phyloP scores from a whole-genome alignment of 257 asterid genomes.

The Solanum appendiculatum region DNA sequence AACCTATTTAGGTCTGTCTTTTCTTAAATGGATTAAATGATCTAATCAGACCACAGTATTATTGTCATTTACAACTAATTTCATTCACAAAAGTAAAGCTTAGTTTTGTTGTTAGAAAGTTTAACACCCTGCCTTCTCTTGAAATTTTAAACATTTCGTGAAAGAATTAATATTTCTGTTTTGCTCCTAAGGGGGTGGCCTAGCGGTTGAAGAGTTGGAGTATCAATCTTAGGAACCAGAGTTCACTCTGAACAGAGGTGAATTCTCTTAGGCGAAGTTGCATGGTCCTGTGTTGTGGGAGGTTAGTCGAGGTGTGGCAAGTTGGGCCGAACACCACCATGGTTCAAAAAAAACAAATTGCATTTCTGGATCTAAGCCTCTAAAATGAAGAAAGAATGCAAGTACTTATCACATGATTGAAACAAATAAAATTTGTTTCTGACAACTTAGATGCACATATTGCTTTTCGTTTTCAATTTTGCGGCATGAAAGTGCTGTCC shows the following conservation, averaged over 20 bases:
- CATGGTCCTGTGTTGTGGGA: background rate
- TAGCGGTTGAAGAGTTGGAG: background rate
- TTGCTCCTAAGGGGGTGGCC: background rate
- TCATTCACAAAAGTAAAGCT: background rate
- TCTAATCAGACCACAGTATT: background rate
- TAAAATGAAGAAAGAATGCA: background rate
- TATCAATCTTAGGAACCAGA: background rate
- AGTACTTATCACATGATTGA: background rate
- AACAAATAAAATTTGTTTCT: background rate
- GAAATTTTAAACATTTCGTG: background rate
- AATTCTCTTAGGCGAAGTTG: background rate
- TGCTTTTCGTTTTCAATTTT: no score
- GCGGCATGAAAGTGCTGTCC: background rate
- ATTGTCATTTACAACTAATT: background rate
- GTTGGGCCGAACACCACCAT: background rate
- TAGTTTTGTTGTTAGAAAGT: background rate
- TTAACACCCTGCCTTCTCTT: background rate
- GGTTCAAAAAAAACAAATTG: background rate
- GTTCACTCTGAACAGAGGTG: background rate
- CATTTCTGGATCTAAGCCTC: background rate
- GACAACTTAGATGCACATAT: background rate
- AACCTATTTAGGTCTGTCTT: background rate
- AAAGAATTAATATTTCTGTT: background rate
- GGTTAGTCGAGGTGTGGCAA: background rate
- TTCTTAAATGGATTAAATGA: no score